These are phyloP conservation scores for Theobroma grandiflorum DNA, from an alignment of 441 rosid genomes.

Conservation along the genomic window DNA sequence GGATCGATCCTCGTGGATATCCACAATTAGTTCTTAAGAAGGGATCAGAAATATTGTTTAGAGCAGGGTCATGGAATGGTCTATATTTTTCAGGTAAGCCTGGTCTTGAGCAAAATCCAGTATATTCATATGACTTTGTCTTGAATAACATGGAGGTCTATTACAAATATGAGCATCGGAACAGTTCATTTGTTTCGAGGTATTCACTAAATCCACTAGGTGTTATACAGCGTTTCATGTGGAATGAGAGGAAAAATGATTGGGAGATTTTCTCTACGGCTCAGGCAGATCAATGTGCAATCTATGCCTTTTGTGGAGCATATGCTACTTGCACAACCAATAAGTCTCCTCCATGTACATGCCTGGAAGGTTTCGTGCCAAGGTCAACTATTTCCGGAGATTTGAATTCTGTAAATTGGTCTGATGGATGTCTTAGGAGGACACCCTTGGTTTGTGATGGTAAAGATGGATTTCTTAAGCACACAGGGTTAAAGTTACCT, in stretches of 20 bases:
- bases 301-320: not conserved
- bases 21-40: conserved; percentile 17
- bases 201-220: not conserved
- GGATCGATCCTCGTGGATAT: conserved; percentile 26
- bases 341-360: not conserved
- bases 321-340: conserved; percentile 7
- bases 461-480: conserved; percentile 28
- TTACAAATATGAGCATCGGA: not conserved
- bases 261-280: not conserved
- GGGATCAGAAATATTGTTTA: not conserved
- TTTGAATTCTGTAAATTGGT: not conserved
- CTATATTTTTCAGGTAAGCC: conserved; percentile 32
- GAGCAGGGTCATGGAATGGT: conserved; percentile 31
- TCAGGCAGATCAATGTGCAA: not conserved
- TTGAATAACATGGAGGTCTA: conserved; percentile 15
- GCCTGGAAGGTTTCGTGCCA: not conserved
- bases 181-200: conserved; percentile 21
- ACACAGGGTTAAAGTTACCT: conserved; percentile 22
- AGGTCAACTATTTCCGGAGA: not conserved
- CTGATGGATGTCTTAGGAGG: not conserved
- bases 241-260: conserved; percentile 4
- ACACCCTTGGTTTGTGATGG: not conserved
- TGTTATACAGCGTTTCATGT: not conserved
- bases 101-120: not conserved
- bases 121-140: not conserved